Conservation (phyloP, 2,329 filamentous ascomycete genomes). For the Teratosphaeria pseudoeucalypti region DNA sequence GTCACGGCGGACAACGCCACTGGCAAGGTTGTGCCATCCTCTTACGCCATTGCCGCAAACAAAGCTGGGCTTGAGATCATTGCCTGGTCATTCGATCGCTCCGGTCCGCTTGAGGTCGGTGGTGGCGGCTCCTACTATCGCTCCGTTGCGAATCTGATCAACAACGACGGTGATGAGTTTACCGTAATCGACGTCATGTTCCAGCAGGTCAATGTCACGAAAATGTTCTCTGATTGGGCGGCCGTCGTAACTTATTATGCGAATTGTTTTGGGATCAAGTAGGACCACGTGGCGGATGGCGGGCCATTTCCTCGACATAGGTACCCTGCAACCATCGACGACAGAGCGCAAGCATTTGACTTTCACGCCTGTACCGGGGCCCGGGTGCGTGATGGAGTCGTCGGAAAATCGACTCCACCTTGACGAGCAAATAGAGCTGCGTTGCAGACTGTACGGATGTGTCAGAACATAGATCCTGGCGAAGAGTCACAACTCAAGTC, state of each 20-base stretch:
- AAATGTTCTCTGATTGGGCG: slow-evolving; percentile 60
- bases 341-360: background rate
- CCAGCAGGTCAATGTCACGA: slow-evolving; percentile 49
- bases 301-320: background rate
- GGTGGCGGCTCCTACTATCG: slow-evolving; percentile 46
- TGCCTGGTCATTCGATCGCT: slow-evolving; percentile 59
- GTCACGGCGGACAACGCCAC: slow-evolving; percentile 38
- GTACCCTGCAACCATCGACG: background rate
- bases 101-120: slow-evolving; percentile 42
- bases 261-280: slow-evolving; percentile 50
- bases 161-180: slow-evolving; percentile 57
- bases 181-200: slow-evolving; percentile 55
- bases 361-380: too few species aligned
- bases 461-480: too few species aligned
- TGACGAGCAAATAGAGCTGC: too few species aligned
- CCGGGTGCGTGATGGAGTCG: too few species aligned
- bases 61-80: slow-evolving; percentile 54
- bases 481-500: too few species aligned
- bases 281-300: background rate
- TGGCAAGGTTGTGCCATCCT: slow-evolving; percentile 50
- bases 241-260: slow-evolving; percentile 61
- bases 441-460: too few species aligned
- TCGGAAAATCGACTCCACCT: too few species aligned
- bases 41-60: slow-evolving; percentile 52
- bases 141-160: slow-evolving; percentile 44